Evolutionary conservation across 495 filamentous ascomycete genomes (phyloP).

Genomic region (Endocarpon pusillum): DNA sequence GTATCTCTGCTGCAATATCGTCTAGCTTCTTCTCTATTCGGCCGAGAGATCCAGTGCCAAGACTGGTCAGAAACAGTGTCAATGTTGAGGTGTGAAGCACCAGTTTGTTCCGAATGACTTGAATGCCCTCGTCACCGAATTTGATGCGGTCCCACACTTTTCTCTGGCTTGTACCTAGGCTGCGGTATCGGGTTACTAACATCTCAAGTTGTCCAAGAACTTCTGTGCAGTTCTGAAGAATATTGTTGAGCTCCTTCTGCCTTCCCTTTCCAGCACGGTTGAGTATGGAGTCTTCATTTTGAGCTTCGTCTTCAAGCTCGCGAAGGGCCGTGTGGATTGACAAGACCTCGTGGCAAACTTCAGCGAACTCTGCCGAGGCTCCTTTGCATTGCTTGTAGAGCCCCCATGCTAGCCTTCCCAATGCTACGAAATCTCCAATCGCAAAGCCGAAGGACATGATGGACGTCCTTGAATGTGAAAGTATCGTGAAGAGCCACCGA

Average conservation of each 20-base stretch:
- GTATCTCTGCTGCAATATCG: conserved; percentile 1
- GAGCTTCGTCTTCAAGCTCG: conserved; percentile 4
- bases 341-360: conserved; percentile 1
- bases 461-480: conserved; percentile 2
- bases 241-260: conserved; percentile 1
- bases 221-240: conserved; percentile 2
- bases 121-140: conserved; percentile 4
- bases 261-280: background rate
- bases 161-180: conserved; percentile 1
- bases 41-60: conserved; percentile 3
- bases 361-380: conserved; percentile 2
- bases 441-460: conserved; percentile 15
- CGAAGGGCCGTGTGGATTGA: conserved; percentile 3
- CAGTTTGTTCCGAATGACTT: conserved; percentile 4
- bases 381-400: conserved; percentile 7
- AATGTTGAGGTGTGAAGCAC: conserved; percentile 2
- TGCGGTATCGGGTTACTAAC: conserved; percentile 5
- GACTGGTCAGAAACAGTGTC: conserved; percentile 3
- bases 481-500: no score
- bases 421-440: conserved; percentile 13
- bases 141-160: conserved; percentile 4
- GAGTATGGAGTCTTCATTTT: conserved; percentile 5
- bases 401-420: conserved; percentile 8
- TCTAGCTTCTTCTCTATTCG: conserved; percentile 4
- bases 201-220: conserved; percentile 4